Evolutionary conservation across 768 basidiomycete genomes (phyloP).

Genomic region (Asterophora parasitica): DNA sequence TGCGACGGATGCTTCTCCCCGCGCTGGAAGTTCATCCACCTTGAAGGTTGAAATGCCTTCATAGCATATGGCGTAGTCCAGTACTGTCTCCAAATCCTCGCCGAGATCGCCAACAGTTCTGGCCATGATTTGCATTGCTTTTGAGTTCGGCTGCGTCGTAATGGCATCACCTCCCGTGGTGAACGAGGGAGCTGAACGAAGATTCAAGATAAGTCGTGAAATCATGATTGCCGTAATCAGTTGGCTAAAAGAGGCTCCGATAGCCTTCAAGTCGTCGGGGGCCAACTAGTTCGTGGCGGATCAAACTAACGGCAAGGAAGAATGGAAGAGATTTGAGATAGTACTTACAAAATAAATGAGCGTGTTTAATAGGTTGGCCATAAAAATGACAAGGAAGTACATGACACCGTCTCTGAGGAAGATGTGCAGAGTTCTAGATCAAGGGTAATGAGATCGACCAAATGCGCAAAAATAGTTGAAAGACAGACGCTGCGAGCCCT

Average conservation of each 20-base stretch:
- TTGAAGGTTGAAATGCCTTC: too few relatives aligned
- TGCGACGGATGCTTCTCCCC: too few relatives aligned
- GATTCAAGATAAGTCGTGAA: slow-evolving; percentile 27
- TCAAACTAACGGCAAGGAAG: neutral
- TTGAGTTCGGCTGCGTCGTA: neutral
- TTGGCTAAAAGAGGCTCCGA: slow-evolving; percentile 28
- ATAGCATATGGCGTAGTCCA: too few relatives aligned
- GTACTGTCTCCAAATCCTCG: too few relatives aligned
- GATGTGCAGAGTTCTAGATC: slow-evolving; percentile 16
- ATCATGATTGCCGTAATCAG: slow-evolving; percentile 25
- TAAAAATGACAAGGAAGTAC: slow-evolving; percentile 25
- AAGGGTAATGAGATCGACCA: neutral
- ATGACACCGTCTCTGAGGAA: slow-evolving; percentile 24
- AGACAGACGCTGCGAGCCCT: slow-evolving; percentile 14
- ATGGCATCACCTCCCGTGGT: neutral
- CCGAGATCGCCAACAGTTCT: too few relatives aligned
- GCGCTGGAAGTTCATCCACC: too few relatives aligned
- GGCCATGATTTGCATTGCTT: too few relatives aligned
- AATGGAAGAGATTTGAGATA: neutral
- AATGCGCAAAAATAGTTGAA: neutral
- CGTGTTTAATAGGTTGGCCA: slow-evolving; percentile 23
- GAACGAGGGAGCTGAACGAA: slow-evolving; percentile 16
- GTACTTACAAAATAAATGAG: slow-evolving; percentile 23
- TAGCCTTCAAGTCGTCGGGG: slow-evolving; percentile 22
- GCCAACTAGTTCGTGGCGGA: slow-evolving; percentile 13